phyloP scores from a whole-genome alignment of 1,284 basidiomycete genomes.

The Phellopilus nigrolimitatus region DNA sequence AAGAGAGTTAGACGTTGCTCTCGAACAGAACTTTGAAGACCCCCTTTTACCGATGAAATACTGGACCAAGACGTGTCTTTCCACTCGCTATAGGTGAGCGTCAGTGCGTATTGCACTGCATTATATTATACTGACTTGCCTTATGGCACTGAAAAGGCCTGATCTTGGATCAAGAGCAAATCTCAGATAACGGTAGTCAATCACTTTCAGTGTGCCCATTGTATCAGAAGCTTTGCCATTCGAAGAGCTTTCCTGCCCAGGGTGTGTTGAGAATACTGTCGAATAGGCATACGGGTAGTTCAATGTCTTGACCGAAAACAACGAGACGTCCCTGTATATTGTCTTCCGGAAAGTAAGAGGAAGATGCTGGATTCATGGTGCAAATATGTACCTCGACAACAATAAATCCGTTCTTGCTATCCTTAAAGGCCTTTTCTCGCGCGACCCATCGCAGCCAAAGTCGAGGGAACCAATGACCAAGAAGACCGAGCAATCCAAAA shows the following conservation, averaged over 20 bases:
- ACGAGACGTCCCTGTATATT: slow-evolving; percentile 73
- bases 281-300: slow-evolving; percentile 74
- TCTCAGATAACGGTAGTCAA: slow-evolving; percentile 86
- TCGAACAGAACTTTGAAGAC: slow-evolving; percentile 51
- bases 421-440: slow-evolving; percentile 77
- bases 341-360: slow-evolving; percentile 46
- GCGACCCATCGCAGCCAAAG: slow-evolving; percentile 90
- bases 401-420: slow-evolving; percentile 68
- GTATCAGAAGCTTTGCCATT: slow-evolving; percentile 33
- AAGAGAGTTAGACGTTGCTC: slow-evolving; percentile 74
- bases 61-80: slow-evolving; percentile 79
- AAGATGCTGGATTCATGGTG: not conserved
- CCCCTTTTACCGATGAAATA: slow-evolving; percentile 56
- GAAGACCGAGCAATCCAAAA: slow-evolving; percentile 73
- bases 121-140: slow-evolving; percentile 50
- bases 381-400: slow-evolving; percentile 77
- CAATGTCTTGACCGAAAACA: slow-evolving; percentile 67
- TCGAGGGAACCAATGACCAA: slow-evolving; percentile 92
- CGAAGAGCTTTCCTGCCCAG: slow-evolving; percentile 23
- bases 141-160: slow-evolving; percentile 71
- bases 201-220: slow-evolving; percentile 50
- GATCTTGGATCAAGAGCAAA: slow-evolving; percentile 85
- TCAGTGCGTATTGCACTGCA: slow-evolving; percentile 8
- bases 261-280: slow-evolving; percentile 61
- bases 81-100: slow-evolving; percentile 69